These are phyloP conservation scores for Ilyonectria mors-panacis DNA, from an alignment of 2,329 filamentous ascomycete species.

Conservation along the genomic window DNA sequence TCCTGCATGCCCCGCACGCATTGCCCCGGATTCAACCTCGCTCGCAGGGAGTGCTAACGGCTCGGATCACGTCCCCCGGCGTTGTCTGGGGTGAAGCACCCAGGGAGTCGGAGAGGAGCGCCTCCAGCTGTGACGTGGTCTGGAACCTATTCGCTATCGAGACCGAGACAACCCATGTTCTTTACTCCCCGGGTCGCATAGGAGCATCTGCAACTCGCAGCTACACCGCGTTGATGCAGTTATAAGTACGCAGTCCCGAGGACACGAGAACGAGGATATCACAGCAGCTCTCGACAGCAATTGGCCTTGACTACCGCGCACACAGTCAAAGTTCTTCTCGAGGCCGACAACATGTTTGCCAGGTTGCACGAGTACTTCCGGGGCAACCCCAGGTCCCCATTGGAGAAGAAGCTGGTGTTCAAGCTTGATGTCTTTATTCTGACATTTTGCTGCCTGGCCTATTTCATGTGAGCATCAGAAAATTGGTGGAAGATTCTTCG, in stretches of 20 bases:
- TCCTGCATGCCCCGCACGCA: slow-evolving; percentile 13
- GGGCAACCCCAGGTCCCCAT: slow-evolving; percentile 12
- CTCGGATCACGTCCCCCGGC: slow-evolving; percentile 20
- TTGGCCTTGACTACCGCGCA: neutral
- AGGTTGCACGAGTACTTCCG: slow-evolving; percentile 17
- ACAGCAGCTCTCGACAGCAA: neutral
- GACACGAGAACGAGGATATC: neutral
- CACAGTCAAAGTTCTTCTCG: neutral
- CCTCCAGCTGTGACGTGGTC: slow-evolving; percentile 23
- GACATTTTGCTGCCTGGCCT: slow-evolving; percentile 52
- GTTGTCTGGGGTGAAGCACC: slow-evolving; percentile 21
- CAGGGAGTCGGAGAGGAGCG: slow-evolving; percentile 27
- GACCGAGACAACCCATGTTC: neutral
- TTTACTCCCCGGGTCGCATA: neutral
- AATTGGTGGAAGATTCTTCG: slow-evolving; percentile 45
- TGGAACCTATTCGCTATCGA: slow-evolving; percentile 3
- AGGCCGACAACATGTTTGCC: slow-evolving; percentile 15
- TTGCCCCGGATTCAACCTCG: slow-evolving; percentile 16
- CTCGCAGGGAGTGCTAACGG: slow-evolving; percentile 2
- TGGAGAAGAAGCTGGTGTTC: slow-evolving; percentile 31
- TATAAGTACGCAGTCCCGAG: slow-evolving; percentile 24
- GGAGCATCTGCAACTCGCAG: neutral
- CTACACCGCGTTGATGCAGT: neutral
- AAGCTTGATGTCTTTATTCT: slow-evolving; percentile 40
- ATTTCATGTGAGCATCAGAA: slow-evolving; percentile 45